A percentile compares a stretch with the other conserved stretches of the same genome.
phyloP scores from a whole-genome alignment of 768 basidiomycete genomes.

The Termitomyces sp. region DNA sequence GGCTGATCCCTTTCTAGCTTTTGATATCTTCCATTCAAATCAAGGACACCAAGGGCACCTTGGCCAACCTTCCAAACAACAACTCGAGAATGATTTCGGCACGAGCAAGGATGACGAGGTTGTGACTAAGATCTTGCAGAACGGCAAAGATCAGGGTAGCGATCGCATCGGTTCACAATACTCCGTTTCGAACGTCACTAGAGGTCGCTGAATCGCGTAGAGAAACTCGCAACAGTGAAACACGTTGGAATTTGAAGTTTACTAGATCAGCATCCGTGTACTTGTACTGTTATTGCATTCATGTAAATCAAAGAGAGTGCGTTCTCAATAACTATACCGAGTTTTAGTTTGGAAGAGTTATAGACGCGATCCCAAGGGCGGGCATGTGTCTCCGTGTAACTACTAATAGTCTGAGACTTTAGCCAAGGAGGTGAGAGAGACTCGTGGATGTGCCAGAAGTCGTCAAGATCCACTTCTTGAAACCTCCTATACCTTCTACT shows the following conservation, averaged over 20 bases:
- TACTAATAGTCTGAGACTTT: background rate
- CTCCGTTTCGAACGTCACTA: slow-evolving; percentile 19
- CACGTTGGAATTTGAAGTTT: background rate
- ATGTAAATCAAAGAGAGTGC: background rate
- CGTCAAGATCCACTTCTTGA: background rate
- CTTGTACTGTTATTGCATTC: background rate
- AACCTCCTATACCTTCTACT: slow-evolving; percentile 1
- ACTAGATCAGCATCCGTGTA: background rate
- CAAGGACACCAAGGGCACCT: slow-evolving; percentile 81
- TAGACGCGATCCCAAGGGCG: background rate
- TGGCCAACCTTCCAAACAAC: slow-evolving; percentile 74
- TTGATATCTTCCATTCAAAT: slow-evolving; percentile 62
- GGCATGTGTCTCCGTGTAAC: background rate
- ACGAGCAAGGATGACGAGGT: slow-evolving; percentile 65
- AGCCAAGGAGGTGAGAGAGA: background rate
- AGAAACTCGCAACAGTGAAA: background rate
- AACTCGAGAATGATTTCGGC: slow-evolving; percentile 72
- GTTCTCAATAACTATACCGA: no score
- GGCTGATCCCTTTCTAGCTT: slow-evolving; percentile 42
- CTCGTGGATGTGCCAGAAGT: background rate
- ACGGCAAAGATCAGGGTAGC: slow-evolving; percentile 55
- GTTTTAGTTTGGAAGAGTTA: no score
- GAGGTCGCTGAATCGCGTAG: slow-evolving; percentile 12
- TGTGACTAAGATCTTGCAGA: slow-evolving; percentile 52
- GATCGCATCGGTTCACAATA: slow-evolving; percentile 37